Base-by-base conservation (phyloP, 371 early-diverging fungal species). In the Mortierella sp. region DNA sequence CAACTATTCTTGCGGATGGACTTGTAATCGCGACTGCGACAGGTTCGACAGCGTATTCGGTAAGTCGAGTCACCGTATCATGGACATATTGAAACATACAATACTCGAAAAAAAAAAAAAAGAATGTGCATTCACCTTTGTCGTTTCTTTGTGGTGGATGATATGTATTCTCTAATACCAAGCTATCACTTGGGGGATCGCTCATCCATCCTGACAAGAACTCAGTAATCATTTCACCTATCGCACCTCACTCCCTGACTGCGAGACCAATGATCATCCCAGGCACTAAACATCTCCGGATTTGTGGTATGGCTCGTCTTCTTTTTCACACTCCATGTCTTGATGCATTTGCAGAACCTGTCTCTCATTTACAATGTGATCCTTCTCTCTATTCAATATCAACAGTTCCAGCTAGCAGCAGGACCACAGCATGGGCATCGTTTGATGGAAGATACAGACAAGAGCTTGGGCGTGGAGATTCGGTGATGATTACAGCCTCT, bases 31-130 rank as follows among this genome's bases (percentile, higher is more conserved):
- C 95, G 0, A 96, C 98, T 1, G 94, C 97, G 1, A 97, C 98
- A 0, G 97, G 97, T 6, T 94, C 94, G 0, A 97, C 97, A 0
- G 97, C 98, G 0, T 97, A 97, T 66, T 92, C 93, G 52, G 88
- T 93, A 83, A 71, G 67, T 19, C 62, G 45, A n/a, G n/a, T n/a
- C n/a, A n/a, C n/a, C n/a, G n/a, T n/a, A n/a, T n/a, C n/a, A n/a
- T n/a, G n/a, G n/a, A n/a, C n/a, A n/a, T n/a, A n/a, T n/a, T n/a
- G n/a, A n/a, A n/a, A n/a, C n/a, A n/a, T n/a, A n/a, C n/a, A n/a
- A n/a, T n/a, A n/a, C n/a, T n/a, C n/a, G n/a, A n/a, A n/a, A n/a
- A n/a, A n/a, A n/a, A n/a, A n/a, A n/a, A n/a, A n/a, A n/a, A n/a
- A n/a, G n/a, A n/a, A n/a, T n/a, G n/a, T n/a, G n/a, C n/a, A n/a